Conservation (phyloP, 805 yeast genomes). For the Pichia ethanolica region DNA sequence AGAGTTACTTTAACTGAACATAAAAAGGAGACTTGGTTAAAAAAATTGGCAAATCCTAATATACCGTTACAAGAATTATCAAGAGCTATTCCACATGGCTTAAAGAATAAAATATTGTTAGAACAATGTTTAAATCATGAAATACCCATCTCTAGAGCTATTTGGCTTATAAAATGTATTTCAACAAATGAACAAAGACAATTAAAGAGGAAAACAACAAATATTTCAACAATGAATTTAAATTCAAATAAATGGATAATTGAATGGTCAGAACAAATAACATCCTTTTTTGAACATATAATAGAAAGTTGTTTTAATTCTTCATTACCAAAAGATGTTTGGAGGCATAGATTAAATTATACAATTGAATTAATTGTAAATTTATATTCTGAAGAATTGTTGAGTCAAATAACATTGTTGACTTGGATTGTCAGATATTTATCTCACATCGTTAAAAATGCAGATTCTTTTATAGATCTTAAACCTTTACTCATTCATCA, state of each 20-base stretch:
- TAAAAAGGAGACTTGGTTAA: conserved; percentile 79
- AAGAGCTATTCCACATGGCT: conserved; percentile 84
- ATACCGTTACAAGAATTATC: conserved; percentile 63
- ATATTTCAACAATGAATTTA: conserved; percentile 14
- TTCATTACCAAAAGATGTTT: conserved; percentile 22
- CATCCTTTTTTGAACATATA: conserved; percentile 47
- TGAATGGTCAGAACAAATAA: conserved; percentile 87
- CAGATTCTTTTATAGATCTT: conserved; percentile 15
- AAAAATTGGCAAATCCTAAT: conserved; percentile 62
- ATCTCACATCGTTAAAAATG: conserved; percentile 16
- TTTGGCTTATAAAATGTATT: conserved; percentile 88
- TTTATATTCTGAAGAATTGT: conserved; percentile 58
- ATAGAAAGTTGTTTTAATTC: conserved; percentile 35
- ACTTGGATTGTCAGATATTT: conserved; percentile 56
- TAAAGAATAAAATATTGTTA: conserved; percentile 61
- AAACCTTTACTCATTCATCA: conserved; percentile 27
- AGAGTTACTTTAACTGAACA: conserved; percentile 86
- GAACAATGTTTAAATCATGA: conserved; percentile 63
- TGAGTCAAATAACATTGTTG: conserved; percentile 56
- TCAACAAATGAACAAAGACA: conserved; percentile 69
- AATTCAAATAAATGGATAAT: conserved; percentile 61
- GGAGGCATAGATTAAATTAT: conserved; percentile 52
- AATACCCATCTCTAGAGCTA: conserved; percentile 73
- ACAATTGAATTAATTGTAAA: conserved; percentile 52
- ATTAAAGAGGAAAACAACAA: conserved; percentile 37